Conservation (phyloP, 305 asterid genomes). For the Fraxinus nigra region DNA sequence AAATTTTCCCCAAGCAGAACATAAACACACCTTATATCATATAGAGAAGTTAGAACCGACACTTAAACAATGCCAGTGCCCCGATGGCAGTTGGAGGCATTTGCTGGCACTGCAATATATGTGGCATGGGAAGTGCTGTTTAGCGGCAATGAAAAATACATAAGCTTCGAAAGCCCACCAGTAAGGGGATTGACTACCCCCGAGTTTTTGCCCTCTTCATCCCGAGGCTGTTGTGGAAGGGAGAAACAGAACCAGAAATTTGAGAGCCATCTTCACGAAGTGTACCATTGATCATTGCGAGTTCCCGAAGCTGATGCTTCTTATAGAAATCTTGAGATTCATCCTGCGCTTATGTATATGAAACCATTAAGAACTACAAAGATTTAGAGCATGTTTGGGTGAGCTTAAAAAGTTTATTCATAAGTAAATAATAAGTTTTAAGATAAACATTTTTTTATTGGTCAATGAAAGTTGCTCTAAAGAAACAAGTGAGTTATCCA, state of each 20-base stretch:
- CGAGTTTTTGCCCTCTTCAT: constrained; percentile 98
- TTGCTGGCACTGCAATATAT: constrained; percentile 42
- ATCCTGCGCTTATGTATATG: constrained; percentile 49
- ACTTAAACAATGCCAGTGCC: constrained; percentile 51
- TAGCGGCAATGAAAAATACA: constrained; percentile 26
- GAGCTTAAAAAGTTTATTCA: not conserved
- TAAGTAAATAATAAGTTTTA: not conserved
- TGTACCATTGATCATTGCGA: constrained; percentile 92
- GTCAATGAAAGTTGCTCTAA: not conserved
- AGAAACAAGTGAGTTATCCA: not conserved
- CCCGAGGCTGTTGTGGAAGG: constrained; percentile 87
- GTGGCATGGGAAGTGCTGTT: constrained; percentile 37
- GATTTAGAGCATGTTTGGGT: not conserved
- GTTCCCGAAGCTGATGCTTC: constrained; percentile 92
- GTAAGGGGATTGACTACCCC: constrained; percentile 38
- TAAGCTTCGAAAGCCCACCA: constrained; percentile 2
- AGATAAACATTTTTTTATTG: not conserved
- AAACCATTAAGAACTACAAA: not conserved
- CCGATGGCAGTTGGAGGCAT: constrained; percentile 51
- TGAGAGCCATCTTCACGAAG: constrained; percentile 89
- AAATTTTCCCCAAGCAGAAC: constrained; percentile 45
- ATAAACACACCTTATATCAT: constrained; percentile 63
- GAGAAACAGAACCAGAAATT: constrained; percentile 91
- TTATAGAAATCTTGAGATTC: constrained; percentile 87
- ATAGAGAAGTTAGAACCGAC: constrained; percentile 63